Evolutionary conservation across 1,284 basidiomycete species (phyloP).

Genomic region (Leccinum pachyderme): DNA sequence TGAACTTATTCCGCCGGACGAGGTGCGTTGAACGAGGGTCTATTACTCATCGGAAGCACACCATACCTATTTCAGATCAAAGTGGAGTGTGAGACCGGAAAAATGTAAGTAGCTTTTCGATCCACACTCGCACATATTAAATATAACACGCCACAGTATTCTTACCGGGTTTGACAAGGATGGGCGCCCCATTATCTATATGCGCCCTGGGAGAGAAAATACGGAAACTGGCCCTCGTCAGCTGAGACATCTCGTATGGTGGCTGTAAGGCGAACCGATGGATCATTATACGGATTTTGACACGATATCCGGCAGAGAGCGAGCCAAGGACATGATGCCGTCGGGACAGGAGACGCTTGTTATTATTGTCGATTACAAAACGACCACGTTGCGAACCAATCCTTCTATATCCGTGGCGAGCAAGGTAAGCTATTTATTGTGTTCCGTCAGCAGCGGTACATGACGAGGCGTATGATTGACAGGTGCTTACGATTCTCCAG

Average conservation of each 20-base stretch:
- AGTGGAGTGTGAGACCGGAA: slow-evolving; percentile 79
- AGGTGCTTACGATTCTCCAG: slow-evolving; percentile 82
- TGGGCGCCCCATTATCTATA: slow-evolving; percentile 79
- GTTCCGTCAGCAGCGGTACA: neutral
- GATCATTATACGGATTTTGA: slow-evolving; percentile 7
- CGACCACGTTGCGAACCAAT: slow-evolving; percentile 75
- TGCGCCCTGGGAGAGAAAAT: slow-evolving; percentile 83
- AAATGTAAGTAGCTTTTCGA: slow-evolving; percentile 61
- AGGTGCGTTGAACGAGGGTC: slow-evolving; percentile 40
- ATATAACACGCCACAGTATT: slow-evolving; percentile 58
- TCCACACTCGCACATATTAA: neutral
- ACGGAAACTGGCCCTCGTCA: slow-evolving; percentile 75
- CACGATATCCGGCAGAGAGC: slow-evolving; percentile 51
- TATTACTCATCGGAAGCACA: neutral
- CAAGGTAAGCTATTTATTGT: slow-evolving; percentile 44
- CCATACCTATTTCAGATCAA: slow-evolving; percentile 42
- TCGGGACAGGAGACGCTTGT: slow-evolving; percentile 77
- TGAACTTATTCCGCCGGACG: slow-evolving; percentile 77
- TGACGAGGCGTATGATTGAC: neutral
- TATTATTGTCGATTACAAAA: slow-evolving; percentile 83
- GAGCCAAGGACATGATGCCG: slow-evolving; percentile 85
- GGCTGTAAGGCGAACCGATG: slow-evolving; percentile 54
- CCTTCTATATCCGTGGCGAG: slow-evolving; percentile 77
- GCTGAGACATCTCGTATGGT: slow-evolving; percentile 80
- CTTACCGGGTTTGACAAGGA: slow-evolving; percentile 82